Evolutionary conservation across 1,139 yeast species (phyloP), one percentile per base, ranked within the genome.

Genomic region (Hemisphaericaspora lyxosophila): DNA sequence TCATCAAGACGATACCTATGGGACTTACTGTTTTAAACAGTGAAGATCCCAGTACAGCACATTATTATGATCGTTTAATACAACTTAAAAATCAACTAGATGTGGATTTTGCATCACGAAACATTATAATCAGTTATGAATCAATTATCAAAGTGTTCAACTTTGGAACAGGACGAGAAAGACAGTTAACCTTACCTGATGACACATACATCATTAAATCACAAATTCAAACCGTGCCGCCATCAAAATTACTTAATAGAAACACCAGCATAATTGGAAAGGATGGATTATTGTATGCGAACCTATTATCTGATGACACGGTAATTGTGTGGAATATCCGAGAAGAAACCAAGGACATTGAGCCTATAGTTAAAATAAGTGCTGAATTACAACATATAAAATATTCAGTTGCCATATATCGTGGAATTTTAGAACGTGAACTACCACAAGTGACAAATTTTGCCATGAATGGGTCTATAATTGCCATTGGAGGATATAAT

Each of bases 401-500:
- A 45, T 40, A 50, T 26, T 49, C 54, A 7, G 53, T 54, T 3
- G 44, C 31, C 11, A 42, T 46, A 11, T 24, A 41, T 28, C 24
- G 40, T 28, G 37, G 43, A 0, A 39, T 46, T 2, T 12, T 17
- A 4, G 31, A 35, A 2, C 31, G 36, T 7, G 38, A 40, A 18
- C 29, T 46, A 16, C 38, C 41, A n/a, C 35, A 46, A 4, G 38
- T 55, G 35, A 47, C 70, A 41, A 45, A 67, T 44, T 41, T 70
- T 54, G 59, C 69, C 41, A 35, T 74, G 53, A 50, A 67, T 62
- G 49, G 77, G 58, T 36, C 64, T 45, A 72, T 83, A 3, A 60
- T 83, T 5, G 67, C 80, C 1, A 65, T 81, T 2, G 85, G 85
- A 0, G 85, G 86, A 2, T 74, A 72, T 48, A 74, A 80, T 46